phyloP scores from a whole-genome alignment of 2,329 filamentous ascomycete species.

The Fusarium hostae region DNA sequence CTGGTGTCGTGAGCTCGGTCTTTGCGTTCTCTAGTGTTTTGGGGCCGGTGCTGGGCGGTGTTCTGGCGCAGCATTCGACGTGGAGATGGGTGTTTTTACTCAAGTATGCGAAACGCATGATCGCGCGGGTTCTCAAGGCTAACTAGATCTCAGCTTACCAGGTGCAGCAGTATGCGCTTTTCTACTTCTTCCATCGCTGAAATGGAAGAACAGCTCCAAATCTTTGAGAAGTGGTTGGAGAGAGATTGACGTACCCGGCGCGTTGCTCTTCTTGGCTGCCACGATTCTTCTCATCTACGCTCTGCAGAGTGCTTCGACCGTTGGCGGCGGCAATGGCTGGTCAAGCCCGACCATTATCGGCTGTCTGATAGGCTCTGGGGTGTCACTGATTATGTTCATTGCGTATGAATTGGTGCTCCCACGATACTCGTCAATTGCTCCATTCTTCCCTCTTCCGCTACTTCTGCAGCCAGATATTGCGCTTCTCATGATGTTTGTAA shows the following conservation, averaged over 20 bases:
- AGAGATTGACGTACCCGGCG: background rate
- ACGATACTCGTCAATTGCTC: background rate
- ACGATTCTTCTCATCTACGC: background rate
- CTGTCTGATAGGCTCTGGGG: background rate
- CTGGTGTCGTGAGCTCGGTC: background rate
- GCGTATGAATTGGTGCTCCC: background rate
- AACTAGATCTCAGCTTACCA: too few relatives aligned
- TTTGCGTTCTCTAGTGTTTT: slow-evolving; percentile 12
- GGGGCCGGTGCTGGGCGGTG: slow-evolving; percentile 4
- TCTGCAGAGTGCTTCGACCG: background rate
- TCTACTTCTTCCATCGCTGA: background rate
- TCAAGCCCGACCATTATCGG: background rate
- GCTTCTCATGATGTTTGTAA: background rate
- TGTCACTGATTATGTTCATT: background rate
- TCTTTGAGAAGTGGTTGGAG: background rate
- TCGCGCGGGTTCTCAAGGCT: too few relatives aligned
- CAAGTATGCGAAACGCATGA: too few relatives aligned
- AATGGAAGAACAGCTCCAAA: background rate
- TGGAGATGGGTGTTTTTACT: slow-evolving; percentile 19
- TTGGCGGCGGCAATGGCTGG: background rate
- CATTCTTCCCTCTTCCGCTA: background rate
- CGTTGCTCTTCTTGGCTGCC: background rate
- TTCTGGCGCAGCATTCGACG: slow-evolving; percentile 8
- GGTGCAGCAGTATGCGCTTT: background rate
- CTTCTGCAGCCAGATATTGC: background rate